These are phyloP conservation scores for Voacanga thouarsii DNA, from an alignment of 257 asterid genomes.

Conservation along the genomic window DNA sequence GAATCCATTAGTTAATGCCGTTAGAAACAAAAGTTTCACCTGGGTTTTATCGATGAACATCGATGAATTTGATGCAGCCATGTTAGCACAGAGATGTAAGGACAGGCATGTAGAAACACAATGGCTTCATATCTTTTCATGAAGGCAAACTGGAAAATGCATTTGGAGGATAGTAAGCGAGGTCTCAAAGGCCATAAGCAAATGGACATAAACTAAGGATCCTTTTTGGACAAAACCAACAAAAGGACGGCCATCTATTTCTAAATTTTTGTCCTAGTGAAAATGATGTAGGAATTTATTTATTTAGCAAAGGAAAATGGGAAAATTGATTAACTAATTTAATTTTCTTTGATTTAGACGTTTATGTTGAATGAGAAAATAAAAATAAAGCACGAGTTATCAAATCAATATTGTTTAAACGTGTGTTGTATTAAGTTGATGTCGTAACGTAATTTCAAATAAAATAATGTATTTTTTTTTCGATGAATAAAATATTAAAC, in stretches of 20 bases:
- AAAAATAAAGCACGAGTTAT: too few relatives aligned
- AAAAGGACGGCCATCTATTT: conserved; percentile 24
- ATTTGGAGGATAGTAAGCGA: neutral
- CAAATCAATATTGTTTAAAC: neutral
- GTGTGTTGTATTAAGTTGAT: neutral
- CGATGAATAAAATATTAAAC: neutral
- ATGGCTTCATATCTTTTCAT: neutral
- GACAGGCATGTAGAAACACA: conserved; percentile 39
- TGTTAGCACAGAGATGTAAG: conserved; percentile 26
- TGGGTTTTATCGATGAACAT: conserved; percentile 55
- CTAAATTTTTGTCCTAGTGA: neutral
- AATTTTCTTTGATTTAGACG: neutral
- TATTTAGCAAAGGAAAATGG: neutral
- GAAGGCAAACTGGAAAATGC: neutral
- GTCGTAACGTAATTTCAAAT: neutral
- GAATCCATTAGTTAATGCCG: neutral
- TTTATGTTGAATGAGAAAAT: neutral
- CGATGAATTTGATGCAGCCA: conserved; percentile 52
- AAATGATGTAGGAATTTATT: neutral
- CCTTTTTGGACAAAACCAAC: conserved; percentile 33
- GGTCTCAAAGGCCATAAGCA: conserved; percentile 21
- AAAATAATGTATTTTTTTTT: neutral
- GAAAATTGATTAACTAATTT: neutral
- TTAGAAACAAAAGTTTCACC: conserved; percentile 34
- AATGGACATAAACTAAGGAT: conserved; percentile 41